Evolutionary conservation across 805 yeast genomes (phyloP).

Genomic region (Metschnikowia corniflorae): DNA sequence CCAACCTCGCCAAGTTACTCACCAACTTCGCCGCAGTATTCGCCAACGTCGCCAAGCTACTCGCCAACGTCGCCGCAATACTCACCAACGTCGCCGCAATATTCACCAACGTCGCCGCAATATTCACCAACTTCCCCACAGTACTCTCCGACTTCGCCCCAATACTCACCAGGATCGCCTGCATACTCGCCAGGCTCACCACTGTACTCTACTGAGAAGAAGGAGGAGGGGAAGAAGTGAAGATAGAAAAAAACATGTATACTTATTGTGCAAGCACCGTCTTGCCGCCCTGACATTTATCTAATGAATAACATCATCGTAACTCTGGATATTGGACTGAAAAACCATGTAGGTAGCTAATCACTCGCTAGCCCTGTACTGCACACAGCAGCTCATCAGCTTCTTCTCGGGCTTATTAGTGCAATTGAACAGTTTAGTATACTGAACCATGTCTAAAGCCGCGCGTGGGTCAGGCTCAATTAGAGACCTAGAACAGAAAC

Average conservation of each 20-base stretch:
- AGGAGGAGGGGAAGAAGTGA: conserved; percentile 17
- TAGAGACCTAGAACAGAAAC: conserved; percentile 47
- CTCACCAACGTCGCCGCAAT: conserved; percentile 53
- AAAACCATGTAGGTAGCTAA: background rate
- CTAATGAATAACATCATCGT: background rate
- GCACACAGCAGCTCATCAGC: background rate
- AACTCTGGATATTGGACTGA: background rate
- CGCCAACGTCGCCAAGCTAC: conserved; percentile 21
- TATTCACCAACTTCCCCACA: conserved; percentile 31
- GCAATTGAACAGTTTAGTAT: background rate
- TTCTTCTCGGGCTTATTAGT: background rate
- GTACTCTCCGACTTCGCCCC: conserved; percentile 26
- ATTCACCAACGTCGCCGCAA: conserved; percentile 46
- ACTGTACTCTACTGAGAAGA: conserved; percentile 13
- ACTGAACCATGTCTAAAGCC: conserved; percentile 5
- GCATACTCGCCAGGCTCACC: conserved; percentile 51
- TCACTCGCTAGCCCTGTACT: background rate
- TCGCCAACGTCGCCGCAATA: conserved; percentile 45
- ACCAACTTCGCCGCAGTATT: conserved; percentile 22
- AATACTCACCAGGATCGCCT: conserved; percentile 35
- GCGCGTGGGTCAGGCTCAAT: conserved; percentile 32
- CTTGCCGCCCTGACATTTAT: background rate
- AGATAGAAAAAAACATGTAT: conserved; percentile 6
- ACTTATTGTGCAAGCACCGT: conserved; percentile 1
- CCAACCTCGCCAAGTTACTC: conserved; percentile 26